phyloP scores from a whole-genome alignment of 1,139 yeast genomes.

The Insectozyma bohioensis region DNA sequence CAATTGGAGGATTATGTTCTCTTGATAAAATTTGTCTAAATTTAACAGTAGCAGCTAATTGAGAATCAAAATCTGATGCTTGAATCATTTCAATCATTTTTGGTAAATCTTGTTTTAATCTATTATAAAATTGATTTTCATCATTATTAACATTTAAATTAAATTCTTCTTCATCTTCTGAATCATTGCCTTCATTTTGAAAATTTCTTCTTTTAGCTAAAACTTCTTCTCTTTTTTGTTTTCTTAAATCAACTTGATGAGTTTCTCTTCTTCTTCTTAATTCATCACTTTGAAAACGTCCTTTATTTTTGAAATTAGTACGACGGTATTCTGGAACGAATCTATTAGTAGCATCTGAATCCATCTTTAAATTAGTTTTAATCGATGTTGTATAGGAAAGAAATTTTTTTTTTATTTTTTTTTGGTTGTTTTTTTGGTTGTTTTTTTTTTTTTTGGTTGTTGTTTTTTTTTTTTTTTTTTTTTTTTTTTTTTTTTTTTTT shows the following conservation, averaged over 20 bases:
- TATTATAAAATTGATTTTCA: slow-evolving; percentile 52
- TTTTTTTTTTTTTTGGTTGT: slow-evolving; percentile 1
- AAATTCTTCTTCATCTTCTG: slow-evolving; percentile 47
- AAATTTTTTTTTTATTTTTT: neutral
- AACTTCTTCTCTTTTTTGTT: slow-evolving; percentile 94
- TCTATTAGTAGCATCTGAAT: slow-evolving; percentile 75
- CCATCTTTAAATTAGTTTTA: slow-evolving; percentile 43
- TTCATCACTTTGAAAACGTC: slow-evolving; percentile 93
- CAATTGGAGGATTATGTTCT: slow-evolving; percentile 97
- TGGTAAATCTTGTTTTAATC: slow-evolving; percentile 77
- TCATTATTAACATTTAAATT: slow-evolving; percentile 37
- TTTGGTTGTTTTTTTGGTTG: neutral
- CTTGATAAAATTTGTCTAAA: slow-evolving; percentile 92
- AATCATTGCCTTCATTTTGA: slow-evolving; percentile 39
- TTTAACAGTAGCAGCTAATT: slow-evolving; percentile 85
- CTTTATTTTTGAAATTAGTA: slow-evolving; percentile 92
- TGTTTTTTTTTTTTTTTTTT: slow-evolving; percentile 6
- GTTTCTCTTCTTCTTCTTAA: slow-evolving; percentile 97
- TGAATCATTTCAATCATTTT: slow-evolving; percentile 79
- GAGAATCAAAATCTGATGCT: slow-evolving; percentile 75
- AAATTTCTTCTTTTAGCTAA: slow-evolving; percentile 90
- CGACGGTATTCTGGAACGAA: slow-evolving; percentile 98
- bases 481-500: slow-evolving; percentile 1
- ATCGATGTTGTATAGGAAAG: slow-evolving; percentile 5
- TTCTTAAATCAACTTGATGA: slow-evolving; percentile 94